phyloP scores from a whole-genome alignment of 1,284 basidiomycete genomes.

The Sphagnurus paluster region DNA sequence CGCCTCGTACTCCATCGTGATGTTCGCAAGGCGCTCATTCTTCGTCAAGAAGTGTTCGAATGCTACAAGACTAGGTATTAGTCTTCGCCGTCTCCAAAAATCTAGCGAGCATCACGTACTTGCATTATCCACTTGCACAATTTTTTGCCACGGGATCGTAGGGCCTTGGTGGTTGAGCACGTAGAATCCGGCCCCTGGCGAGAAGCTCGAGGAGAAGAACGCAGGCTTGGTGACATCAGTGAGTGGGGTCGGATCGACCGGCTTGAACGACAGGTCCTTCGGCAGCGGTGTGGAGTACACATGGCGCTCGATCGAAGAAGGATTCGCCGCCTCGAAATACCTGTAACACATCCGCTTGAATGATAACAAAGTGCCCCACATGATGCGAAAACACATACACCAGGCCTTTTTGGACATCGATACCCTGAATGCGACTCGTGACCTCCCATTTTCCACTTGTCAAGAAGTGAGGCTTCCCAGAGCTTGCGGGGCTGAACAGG shows the following conservation, averaged over 20 bases:
- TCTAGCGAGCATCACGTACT: slow-evolving; percentile 40
- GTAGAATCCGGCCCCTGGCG: slow-evolving; percentile 84
- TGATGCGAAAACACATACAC: slow-evolving; percentile 54
- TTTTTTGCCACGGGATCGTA: slow-evolving; percentile 82
- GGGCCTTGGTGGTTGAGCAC: slow-evolving; percentile 82
- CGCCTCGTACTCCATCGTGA: slow-evolving; percentile 71
- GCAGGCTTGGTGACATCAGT: slow-evolving; percentile 66
- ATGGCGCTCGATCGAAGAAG: slow-evolving; percentile 82
- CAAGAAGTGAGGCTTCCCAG: slow-evolving; percentile 74
- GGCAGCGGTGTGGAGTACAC: slow-evolving; percentile 79
- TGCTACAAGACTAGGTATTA: slow-evolving; percentile 45
- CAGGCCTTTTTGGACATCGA: slow-evolving; percentile 66
- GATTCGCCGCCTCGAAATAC: slow-evolving; percentile 87
- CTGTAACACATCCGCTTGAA: slow-evolving; percentile 38
- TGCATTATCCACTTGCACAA: slow-evolving; percentile 64
- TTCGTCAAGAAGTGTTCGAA: slow-evolving; percentile 69
- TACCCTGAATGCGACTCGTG: slow-evolving; percentile 66
- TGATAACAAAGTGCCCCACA: neutral
- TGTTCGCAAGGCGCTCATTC: slow-evolving; percentile 68
- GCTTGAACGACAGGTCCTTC: slow-evolving; percentile 28
- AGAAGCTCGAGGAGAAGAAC: slow-evolving; percentile 74
- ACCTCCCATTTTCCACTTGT: slow-evolving; percentile 93
- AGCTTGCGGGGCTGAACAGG: slow-evolving; percentile 76
- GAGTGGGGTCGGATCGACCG: slow-evolving; percentile 51
- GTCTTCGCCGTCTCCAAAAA: no score